These are phyloP conservation scores for Tolypocladium tropicale DNA, from an alignment of 2,329 filamentous ascomycete species.

Conservation along the genomic window DNA sequence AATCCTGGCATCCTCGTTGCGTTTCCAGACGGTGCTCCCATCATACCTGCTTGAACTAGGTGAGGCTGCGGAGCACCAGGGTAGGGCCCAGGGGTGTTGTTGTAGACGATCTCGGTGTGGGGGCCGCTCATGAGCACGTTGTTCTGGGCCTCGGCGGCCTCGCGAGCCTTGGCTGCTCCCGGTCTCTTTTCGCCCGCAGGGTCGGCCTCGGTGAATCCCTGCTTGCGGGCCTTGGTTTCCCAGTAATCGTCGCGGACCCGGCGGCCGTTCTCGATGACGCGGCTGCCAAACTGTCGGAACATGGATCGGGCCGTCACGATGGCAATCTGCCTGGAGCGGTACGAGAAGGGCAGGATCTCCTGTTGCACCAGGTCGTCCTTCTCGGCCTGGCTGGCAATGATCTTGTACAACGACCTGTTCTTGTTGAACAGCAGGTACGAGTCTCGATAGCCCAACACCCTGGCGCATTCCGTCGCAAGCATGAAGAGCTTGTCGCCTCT, in stretches of 20 bases:
- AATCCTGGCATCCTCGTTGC: constrained; percentile 74
- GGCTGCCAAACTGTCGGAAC: constrained; percentile 96
- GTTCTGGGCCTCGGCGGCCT: constrained; percentile 63
- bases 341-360: constrained; percentile 94
- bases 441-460: constrained; percentile 87
- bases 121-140: constrained; percentile 54
- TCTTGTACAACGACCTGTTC: constrained; percentile 92
- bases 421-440: constrained; percentile 99
- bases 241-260: constrained; percentile 96
- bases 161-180: constrained; percentile 78
- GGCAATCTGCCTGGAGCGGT: constrained; percentile 94
- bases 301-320: constrained; percentile 96
- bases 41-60: constrained; percentile 63
- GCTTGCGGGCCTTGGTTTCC: constrained; percentile 94
- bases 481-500: constrained; percentile 93
- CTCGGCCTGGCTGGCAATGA: constrained; percentile 89
- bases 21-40: constrained; percentile 51
- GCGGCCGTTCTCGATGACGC: constrained; percentile 81
- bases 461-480: constrained; percentile 94
- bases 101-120: constrained; percentile 83
- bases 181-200: constrained; percentile 92
- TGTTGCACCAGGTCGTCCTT: constrained; percentile 94
- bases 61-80: constrained; percentile 57
- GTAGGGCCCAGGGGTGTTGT: constrained; percentile 57
- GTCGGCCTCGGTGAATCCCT: constrained; percentile 96